Percentiles rank a stretch among this genome's conserved stretches.
Conservation (phyloP, 371 early-diverging fungal species). For the Blastocladiella emersonii region DNA sequence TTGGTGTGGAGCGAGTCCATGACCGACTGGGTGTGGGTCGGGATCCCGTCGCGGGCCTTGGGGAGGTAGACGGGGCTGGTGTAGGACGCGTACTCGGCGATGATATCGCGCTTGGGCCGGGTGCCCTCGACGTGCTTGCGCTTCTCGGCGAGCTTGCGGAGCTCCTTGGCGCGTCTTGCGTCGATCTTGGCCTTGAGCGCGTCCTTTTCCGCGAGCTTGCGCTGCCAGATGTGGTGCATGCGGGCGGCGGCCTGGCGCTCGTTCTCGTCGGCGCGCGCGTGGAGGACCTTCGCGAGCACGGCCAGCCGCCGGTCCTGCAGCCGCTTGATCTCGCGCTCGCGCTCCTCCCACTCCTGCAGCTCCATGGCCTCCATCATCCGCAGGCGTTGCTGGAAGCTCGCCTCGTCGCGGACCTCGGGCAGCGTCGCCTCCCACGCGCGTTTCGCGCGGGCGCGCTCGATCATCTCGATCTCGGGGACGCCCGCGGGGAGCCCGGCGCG, state of each 20-base stretch:
- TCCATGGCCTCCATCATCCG: conserved; percentile 47
- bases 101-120: conserved; percentile 29
- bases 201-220: conserved; percentile 31
- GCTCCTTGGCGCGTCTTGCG: conserved; percentile 23
- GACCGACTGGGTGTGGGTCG: neutral
- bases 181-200: conserved; percentile 25
- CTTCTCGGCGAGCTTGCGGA: conserved; percentile 28
- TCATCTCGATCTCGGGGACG: conserved; percentile 36
- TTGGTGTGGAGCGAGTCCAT: neutral
- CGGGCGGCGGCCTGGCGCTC: conserved; percentile 23
- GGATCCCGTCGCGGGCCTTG: conserved; percentile 26
- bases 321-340: conserved; percentile 32
- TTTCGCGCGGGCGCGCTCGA: conserved; percentile 36
- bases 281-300: conserved; percentile 26
- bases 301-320: conserved; percentile 28
- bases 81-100: conserved; percentile 32
- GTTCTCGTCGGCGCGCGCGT: conserved; percentile 27
- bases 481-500: conserved; percentile 32
- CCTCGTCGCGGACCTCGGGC: conserved; percentile 31
- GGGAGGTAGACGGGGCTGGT: conserved; percentile 32
- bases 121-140: conserved; percentile 22
- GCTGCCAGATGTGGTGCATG: conserved; percentile 30
- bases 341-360: conserved; percentile 33
- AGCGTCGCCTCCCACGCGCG: conserved; percentile 35
- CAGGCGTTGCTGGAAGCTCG: conserved; percentile 24